A percentile compares a stretch with the other conserved stretches of the same genome.
Conservation (phyloP, 225 moss, liverwort and hornwort species). For the Marchantia polymorpha region DNA sequence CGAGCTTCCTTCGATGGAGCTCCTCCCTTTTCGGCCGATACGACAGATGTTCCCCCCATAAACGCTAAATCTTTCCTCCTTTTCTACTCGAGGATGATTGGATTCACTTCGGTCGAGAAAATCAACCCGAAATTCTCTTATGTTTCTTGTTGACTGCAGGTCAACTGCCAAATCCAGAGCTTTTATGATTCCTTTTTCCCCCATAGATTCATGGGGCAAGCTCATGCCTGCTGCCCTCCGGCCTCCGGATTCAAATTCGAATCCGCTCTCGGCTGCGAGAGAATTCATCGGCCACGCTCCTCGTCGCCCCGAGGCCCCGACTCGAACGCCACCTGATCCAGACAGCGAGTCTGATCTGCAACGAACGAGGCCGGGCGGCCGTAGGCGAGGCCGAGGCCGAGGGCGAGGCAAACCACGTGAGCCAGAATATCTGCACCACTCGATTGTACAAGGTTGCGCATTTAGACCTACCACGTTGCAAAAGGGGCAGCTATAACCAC, state of each 20-base stretch:
- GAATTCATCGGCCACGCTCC: too few relatives aligned
- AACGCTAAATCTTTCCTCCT: background rate
- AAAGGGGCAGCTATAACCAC: background rate
- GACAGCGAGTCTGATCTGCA: background rate
- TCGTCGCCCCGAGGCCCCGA: too few relatives aligned
- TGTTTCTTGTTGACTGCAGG: background rate
- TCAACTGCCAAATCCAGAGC: background rate
- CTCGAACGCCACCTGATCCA: background rate
- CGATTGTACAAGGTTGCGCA: background rate
- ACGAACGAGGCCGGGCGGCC: background rate
- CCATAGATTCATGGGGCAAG: background rate
- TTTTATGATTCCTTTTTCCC: background rate
- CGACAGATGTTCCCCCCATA: too few relatives aligned
- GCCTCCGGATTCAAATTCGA: too few relatives aligned
- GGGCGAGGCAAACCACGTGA: background rate
- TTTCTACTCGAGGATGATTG: background rate
- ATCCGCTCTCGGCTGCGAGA: too few relatives aligned
- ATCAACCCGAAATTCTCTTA: background rate
- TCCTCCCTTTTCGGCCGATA: too few relatives aligned
- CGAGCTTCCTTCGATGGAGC: too few relatives aligned
- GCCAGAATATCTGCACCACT: constrained; percentile 6
- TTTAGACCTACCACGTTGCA: background rate
- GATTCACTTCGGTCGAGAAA: background rate
- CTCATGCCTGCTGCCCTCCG: background rate
- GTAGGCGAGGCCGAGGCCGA: background rate